Evolutionary conservation across 768 basidiomycete species (phyloP), one percentile per base, ranked within the genome.

Genomic region (Rubroboletus pulcherrimus): DNA sequence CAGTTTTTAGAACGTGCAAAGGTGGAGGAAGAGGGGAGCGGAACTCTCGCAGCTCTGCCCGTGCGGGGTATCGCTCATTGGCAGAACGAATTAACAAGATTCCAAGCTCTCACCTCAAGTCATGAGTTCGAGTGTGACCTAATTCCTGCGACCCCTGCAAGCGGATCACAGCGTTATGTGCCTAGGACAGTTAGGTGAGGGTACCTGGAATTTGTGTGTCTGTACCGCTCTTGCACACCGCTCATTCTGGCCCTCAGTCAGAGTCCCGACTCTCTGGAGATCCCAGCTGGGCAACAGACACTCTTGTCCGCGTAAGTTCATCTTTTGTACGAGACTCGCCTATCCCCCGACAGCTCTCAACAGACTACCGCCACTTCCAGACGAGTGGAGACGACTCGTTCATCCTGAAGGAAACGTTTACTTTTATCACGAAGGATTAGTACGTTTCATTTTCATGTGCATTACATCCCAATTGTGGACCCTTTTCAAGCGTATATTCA

Each of bases 351-450:
- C 14, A 10, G 15, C 8, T 8, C n/a, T 6, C 24, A 15, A 47
- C 30, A 41, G 60, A 40, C 15, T 60, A 19, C 35, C 43, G 1
- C 2, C 5, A n/a, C 44, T 39, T 35, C 17, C 38, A 9, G 49
- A 53, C 4, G 49, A 42, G 33, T 62, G 49, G 61, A 58, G 21
- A 7, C 39, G 58, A 9, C 30, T 54, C 35, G 39, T 59, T 21
- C 58, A 59, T 37, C 58, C 58, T 1, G 58, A 60, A 59, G 58
- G 58, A 5, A 33, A 26, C 4, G 46, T 48, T 26, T 12, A 52
- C n/a, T 58, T 59, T 19, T 59, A 59, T 26, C 57, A 59, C 19
- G 42, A 53, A 59, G 30, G 10, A 48, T 31, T 59, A 2, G 58
- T 59, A 9, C 11, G 57, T 34, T 35, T 40, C 37, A 14, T 34